Percentiles rank a stretch among this genome's conserved stretches.
Conservation (phyloP, 2,329 filamentous ascomycete genomes). For the Talaromyces sp. region DNA sequence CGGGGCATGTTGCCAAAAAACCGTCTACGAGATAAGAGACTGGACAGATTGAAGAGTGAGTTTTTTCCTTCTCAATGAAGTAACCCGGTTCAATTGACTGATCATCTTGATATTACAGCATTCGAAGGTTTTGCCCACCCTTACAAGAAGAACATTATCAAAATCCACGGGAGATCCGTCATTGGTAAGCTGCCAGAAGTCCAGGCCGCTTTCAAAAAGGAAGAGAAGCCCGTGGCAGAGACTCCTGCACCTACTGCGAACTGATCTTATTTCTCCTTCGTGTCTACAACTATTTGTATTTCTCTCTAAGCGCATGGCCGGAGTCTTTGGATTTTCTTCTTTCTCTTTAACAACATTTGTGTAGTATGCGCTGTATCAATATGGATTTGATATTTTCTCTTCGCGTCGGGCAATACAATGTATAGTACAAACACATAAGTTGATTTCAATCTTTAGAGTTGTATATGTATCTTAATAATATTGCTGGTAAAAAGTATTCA, state of each 20-base stretch:
- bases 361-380: not conserved
- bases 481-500: conserved; percentile 14
- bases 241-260: conserved; percentile 6
- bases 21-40: conserved; percentile 76
- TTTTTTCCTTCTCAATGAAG: conserved; percentile 14
- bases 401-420: conserved; percentile 1
- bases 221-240: conserved; percentile 24
- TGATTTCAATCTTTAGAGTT: not conserved
- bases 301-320: conserved; percentile 36
- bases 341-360: conserved; percentile 9
- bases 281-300: conserved; percentile 16
- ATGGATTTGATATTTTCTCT: not conserved
- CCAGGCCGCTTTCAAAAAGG: conserved; percentile 30
- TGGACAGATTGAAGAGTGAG: conserved; percentile 77
- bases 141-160: conserved; percentile 81
- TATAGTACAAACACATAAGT: conserved; percentile 8
- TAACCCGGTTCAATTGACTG: conserved; percentile 1
- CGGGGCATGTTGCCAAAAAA: conserved; percentile 99
- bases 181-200: conserved; percentile 33
- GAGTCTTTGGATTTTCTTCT: conserved; percentile 26
- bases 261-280: conserved; percentile 8
- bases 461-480: conserved; percentile 1
- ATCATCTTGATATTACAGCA: conserved; percentile 42
- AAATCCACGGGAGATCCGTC: conserved; percentile 57
- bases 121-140: conserved; percentile 93